Evolutionary conservation across 2,329 filamentous ascomycete genomes (phyloP).

Genomic region (Fusarium sp.): DNA sequence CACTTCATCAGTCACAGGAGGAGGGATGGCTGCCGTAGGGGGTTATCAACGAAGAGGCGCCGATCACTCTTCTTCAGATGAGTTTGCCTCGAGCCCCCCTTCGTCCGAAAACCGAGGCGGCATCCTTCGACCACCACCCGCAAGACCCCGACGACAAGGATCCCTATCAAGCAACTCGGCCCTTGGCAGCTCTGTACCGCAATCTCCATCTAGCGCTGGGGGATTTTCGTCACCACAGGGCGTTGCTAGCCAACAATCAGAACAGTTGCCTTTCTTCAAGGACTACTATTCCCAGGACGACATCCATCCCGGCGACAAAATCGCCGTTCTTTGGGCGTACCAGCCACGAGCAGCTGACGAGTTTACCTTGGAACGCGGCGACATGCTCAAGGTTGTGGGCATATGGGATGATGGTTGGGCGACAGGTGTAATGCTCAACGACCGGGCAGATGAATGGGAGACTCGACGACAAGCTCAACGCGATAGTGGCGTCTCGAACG

Average conservation of each 20-base stretch:
- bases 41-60: slow-evolving; percentile 62
- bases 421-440: slow-evolving; percentile 85
- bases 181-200: slow-evolving; percentile 75
- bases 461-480: slow-evolving; percentile 79
- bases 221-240: slow-evolving; percentile 88
- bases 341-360: slow-evolving; percentile 93
- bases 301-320: slow-evolving; percentile 89
- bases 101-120: slow-evolving; percentile 69
- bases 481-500: slow-evolving; percentile 92
- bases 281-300: slow-evolving; percentile 99
- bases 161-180: slow-evolving; percentile 88
- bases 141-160: slow-evolving; percentile 76
- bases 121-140: slow-evolving; percentile 68
- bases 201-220: slow-evolving; percentile 77
- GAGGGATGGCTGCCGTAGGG: slow-evolving; percentile 56
- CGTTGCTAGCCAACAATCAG: slow-evolving; percentile 87
- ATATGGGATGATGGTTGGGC: slow-evolving; percentile 99
- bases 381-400: slow-evolving; percentile 97
- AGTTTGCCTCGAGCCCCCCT: slow-evolving; percentile 74
- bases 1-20: slow-evolving; percentile 53
- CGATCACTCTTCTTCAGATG: slow-evolving; percentile 76
- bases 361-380: slow-evolving; percentile 90
- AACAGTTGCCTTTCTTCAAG: slow-evolving; percentile 96
- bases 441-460: slow-evolving; percentile 91
- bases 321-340: slow-evolving; percentile 95